Conservation (phyloP, 768 basidiomycete species). For the Exsudoporus frostii region DNA sequence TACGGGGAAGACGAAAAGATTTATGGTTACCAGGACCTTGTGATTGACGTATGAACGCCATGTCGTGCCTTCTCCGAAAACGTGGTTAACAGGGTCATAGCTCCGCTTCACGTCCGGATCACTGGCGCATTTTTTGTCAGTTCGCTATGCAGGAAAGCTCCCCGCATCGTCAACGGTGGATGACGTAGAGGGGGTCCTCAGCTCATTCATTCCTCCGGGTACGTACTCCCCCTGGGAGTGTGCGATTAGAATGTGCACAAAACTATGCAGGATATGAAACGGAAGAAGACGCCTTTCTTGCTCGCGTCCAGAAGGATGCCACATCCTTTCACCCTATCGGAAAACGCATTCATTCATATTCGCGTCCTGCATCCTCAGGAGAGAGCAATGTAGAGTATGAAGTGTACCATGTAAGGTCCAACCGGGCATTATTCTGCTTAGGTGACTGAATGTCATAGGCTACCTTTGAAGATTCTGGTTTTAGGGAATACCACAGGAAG, state of each 20-base stretch:
- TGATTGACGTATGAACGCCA: constrained; percentile 65
- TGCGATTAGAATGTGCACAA: background rate
- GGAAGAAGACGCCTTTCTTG: constrained; percentile 61
- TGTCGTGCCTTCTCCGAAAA: background rate
- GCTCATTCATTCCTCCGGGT: constrained; percentile 77
- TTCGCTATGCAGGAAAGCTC: constrained; percentile 67
- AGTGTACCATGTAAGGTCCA: constrained; percentile 77
- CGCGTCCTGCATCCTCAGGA: constrained; percentile 51
- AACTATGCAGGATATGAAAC: constrained; percentile 59
- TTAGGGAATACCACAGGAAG: constrained; percentile 82
- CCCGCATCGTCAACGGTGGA: constrained; percentile 68
- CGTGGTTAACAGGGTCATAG: constrained; percentile 37
- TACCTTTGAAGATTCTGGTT: constrained; percentile 83
- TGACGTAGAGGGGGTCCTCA: constrained; percentile 78
- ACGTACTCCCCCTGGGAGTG: constrained; percentile 1
- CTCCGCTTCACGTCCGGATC: constrained; percentile 87
- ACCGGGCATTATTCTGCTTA: background rate
- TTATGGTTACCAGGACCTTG: constrained; percentile 85
- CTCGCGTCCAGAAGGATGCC: constrained; percentile 77
- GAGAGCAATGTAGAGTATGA: constrained; percentile 72
- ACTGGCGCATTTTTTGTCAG: constrained; percentile 67
- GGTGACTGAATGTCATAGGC: constrained; percentile 44
- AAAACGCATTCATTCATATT: constrained; percentile 72
- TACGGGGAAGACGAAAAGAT: constrained; percentile 96
- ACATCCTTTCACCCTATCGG: constrained; percentile 73